Base-by-base conservation (phyloP, 495 filamentous ascomycete species). In the Pseudomonodictys pantanalensis region DNA sequence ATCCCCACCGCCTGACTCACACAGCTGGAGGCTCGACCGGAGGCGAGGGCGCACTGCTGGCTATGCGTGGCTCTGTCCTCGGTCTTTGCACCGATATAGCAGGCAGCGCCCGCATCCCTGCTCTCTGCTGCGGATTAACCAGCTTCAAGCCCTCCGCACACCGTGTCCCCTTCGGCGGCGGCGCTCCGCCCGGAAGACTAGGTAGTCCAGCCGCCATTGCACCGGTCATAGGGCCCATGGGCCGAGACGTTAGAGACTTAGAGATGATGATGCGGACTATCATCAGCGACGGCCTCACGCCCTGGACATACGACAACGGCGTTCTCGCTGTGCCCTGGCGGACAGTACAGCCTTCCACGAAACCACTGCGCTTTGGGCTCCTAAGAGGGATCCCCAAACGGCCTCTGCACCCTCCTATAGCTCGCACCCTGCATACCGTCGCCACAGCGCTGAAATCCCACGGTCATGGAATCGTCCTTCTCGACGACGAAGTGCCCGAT, bases 211-310 rank as follows among this genome's bases (percentile, higher is more conserved):
- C 38, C 4, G 69, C 71, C 0, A 58, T 86, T 17, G 69, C 79
- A 43, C 57, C 77, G 10, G 76, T 78, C 3, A 80, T 78, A 3
- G 83, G 83, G 1, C 80, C 80, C 0, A 56, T 83, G 42, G 76
- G 76, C 0, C 69, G 71, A 8, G 74, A 72, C 3, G 62, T 82
- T 0, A 66, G 68, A 2, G 79, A 82, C 64, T 55, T 81, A 17
- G 73, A 73, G 18, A 64, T 76, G 24, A 69, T 83, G 23, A 77
- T 81, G 75, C 75, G 81, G 50, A 77, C 80, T 12, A 68, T 83
- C 11, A 75, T 79, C 2, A 71, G 74, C 2, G 71, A 69, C 5
- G 72, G 74, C 2, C 71, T 69, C 5, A 71, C 77, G 52, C 70
- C 77, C 2, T 83, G 80, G 66, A 71, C 71, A 1, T 66, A 75